phyloP scores from a whole-genome alignment of 345 rosid species.

The Populus deltoides region DNA sequence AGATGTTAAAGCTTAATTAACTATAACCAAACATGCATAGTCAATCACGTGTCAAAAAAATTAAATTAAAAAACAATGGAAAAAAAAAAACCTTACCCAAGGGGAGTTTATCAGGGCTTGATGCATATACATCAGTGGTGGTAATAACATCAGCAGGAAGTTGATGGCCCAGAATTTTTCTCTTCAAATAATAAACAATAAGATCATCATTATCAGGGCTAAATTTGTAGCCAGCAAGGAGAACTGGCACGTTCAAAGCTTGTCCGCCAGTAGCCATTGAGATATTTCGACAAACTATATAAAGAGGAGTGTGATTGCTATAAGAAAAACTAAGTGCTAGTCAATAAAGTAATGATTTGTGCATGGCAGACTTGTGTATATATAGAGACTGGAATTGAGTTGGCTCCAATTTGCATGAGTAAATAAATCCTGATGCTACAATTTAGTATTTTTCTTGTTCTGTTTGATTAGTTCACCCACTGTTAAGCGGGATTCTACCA shows the following conservation, averaged over 20 bases:
- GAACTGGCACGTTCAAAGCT: not conserved
- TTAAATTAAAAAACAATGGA: no score
- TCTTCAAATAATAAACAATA: not conserved
- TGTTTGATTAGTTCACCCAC: not conserved
- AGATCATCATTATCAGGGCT: not conserved
- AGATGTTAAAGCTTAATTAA: not conserved
- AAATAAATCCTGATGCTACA: not conserved
- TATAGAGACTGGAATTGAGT: not conserved
- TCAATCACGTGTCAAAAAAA: no score
- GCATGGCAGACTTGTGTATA: not conserved
- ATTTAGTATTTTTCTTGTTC: not conserved
- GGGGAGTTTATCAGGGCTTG: not conserved
- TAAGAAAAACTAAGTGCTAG: not conserved
- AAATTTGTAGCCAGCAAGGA: not conserved
- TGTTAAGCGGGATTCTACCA: not conserved
- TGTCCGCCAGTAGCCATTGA: not conserved
- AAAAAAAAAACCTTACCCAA: not conserved
- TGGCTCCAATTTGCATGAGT: not conserved
- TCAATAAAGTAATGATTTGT: not conserved
- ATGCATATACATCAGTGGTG: not conserved
- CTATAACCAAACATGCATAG: no score
- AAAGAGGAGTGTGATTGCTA: not conserved
- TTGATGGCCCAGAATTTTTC: not conserved
- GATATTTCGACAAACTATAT: not conserved
- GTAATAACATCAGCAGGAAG: not conserved